Base-by-base conservation (phyloP, 352 stramenopile species). In the Phytopythium mirpurense region DNA sequence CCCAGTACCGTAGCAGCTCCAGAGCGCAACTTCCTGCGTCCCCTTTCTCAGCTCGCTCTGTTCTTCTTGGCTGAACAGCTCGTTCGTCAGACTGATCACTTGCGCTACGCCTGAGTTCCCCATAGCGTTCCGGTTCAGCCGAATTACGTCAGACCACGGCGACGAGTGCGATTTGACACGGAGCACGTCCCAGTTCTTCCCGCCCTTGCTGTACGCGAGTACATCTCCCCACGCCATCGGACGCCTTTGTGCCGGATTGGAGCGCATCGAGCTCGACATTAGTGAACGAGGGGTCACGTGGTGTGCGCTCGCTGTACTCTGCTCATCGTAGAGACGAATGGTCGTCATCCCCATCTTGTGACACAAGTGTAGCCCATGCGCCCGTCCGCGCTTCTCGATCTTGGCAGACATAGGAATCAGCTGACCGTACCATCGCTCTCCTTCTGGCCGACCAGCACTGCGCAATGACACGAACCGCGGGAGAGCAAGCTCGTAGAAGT, bases 291-390 rank as follows among this genome's bases (percentile, higher is more conserved):
- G 85, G 0, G 85, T 95, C 46, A 80, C 70, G 49, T 95, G 85
- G 55, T 95, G 83, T 12, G 79, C 67, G 38, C 85, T 95, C 5
- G 85, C 85, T 19, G 85, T 95, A 52, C 85, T 95, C 2, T 60
- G 74, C 63, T 95, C 85, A 35, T 95, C 85, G 50, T 95, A 93
- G 21, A 95, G 69, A 31, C 85, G 83, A 55, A 95, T 90, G 2
- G 85, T 93, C 29, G 80, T 93, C 75, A 92, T 91, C n/a, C 71
- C 73, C 56, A 90, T 84, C 44, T 82, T 89, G 55, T 95, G 85
- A 36, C 85, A 93, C 44, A 95, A 59, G 51, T 95, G 83, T n/a
- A 95, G 60, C 7, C 85, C 83, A 57, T 88, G 60, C 35, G 74
- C 65, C 23, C 77, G 77, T 3, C 85, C 85, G 56, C 68, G 64